phyloP scores from a whole-genome alignment of 2,329 filamentous ascomycete species.

The Penicillium sp. region DNA sequence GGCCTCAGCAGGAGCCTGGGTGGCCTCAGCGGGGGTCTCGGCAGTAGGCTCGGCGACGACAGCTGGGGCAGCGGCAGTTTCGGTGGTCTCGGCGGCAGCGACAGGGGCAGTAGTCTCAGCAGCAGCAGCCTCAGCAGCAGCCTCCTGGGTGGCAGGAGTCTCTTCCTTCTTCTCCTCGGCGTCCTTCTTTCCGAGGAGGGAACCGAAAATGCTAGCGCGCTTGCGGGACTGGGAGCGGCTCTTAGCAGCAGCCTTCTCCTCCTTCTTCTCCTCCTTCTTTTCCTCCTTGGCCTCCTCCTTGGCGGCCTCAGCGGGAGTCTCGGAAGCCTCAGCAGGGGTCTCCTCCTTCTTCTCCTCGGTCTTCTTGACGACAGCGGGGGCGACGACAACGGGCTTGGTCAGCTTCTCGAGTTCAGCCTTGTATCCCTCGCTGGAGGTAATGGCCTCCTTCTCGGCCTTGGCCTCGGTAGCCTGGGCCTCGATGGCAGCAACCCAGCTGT shows the following conservation, averaged over 20 bases:
- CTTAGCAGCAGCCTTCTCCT: conserved; percentile 54
- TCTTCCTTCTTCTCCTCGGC: conserved; percentile 40
- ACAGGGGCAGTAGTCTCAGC: conserved; percentile 29
- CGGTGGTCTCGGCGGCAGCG: conserved; percentile 31
- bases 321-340: conserved; percentile 36
- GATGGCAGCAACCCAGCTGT: conserved; percentile 84
- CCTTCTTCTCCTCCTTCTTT: conserved; percentile 41
- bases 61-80: conserved; percentile 33
- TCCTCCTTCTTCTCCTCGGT: conserved; percentile 24
- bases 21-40: conserved; percentile 21
- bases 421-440: conserved; percentile 79
- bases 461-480: conserved; percentile 83
- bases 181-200: conserved; percentile 60
- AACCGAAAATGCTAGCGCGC: conserved; percentile 56
- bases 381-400: conserved; percentile 43
- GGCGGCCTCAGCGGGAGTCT: conserved; percentile 36
- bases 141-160: conserved; percentile 42
- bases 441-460: conserved; percentile 49
- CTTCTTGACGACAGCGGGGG: conserved; percentile 30
- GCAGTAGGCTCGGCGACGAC: conserved; percentile 22
- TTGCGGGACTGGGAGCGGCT: conserved; percentile 59
- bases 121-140: conserved; percentile 27
- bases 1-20: conserved; percentile 34
- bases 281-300: conserved; percentile 41
- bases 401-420: conserved; percentile 76